A percentile compares a stretch with the other conserved stretches of the same genome.
Evolutionary conservation across 768 basidiomycete species (phyloP).

Genomic region (Aureoboletus auriporus): DNA sequence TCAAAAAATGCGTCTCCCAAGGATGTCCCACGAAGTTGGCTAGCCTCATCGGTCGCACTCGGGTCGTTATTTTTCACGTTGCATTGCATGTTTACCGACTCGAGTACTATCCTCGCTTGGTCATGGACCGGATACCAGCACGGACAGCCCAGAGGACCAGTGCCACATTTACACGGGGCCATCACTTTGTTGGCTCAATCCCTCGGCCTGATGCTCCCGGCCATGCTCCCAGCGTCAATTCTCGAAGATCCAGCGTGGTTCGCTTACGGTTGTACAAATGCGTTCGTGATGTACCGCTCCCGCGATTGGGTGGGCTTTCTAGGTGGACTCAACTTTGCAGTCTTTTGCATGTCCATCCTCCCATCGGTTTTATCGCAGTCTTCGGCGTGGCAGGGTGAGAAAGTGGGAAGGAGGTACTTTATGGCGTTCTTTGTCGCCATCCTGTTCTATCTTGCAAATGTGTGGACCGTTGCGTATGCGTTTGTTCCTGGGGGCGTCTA

Average conservation of each 20-base stretch:
- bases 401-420: slow-evolving; percentile 48
- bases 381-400: slow-evolving; percentile 32
- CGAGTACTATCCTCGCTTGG: slow-evolving; percentile 79
- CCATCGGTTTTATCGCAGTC: slow-evolving; percentile 52
- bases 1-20: slow-evolving; percentile 1
- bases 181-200: slow-evolving; percentile 63
- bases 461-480: slow-evolving; percentile 87
- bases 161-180: slow-evolving; percentile 67
- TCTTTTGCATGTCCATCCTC: slow-evolving; percentile 62
- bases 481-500: slow-evolving; percentile 80
- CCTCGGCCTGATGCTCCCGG: slow-evolving; percentile 47
- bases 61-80: slow-evolving; percentile 69
- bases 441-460: slow-evolving; percentile 61
- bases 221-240: slow-evolving; percentile 23
- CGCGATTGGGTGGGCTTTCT: slow-evolving; percentile 67
- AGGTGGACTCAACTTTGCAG: slow-evolving; percentile 58
- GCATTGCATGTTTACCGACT: slow-evolving; percentile 69
- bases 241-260: slow-evolving; percentile 52
- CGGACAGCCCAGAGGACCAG: slow-evolving; percentile 57
- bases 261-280: slow-evolving; percentile 45
- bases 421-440: slow-evolving; percentile 57
- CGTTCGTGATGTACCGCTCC: slow-evolving; percentile 54
- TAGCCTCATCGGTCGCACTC: slow-evolving; percentile 49
- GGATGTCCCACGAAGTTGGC: slow-evolving; percentile 28
- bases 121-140: slow-evolving; percentile 86